These are phyloP conservation scores for Annona cherimola DNA, from an alignment of 164 flowering plant genomes.

Conservation along the genomic window DNA sequence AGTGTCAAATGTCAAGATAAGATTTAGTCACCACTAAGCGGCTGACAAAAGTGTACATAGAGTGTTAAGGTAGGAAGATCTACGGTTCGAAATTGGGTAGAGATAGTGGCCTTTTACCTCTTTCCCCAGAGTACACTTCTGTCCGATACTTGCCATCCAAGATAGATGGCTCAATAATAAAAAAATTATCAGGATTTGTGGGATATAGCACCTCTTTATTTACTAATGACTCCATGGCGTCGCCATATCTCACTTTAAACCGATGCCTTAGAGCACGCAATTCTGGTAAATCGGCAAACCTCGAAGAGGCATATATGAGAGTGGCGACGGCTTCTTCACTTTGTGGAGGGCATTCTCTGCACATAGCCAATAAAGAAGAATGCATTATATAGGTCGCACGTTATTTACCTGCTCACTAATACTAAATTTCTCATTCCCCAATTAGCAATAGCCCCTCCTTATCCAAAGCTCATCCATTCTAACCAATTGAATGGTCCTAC, in stretches of 20 bases:
- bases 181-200: too few species aligned
- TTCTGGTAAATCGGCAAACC: slow-evolving; percentile 90
- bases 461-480: not conserved
- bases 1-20: too few species aligned
- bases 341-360: slow-evolving; percentile 83
- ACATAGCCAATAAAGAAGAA: not conserved
- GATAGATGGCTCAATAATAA: too few species aligned
- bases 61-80: not conserved
- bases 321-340: slow-evolving; percentile 73
- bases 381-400: not conserved
- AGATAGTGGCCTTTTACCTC: not conserved
- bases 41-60: not conserved
- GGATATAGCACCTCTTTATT: slow-evolving; percentile 50
- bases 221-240: slow-evolving; percentile 42
- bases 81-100: too few species aligned
- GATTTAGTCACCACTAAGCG: too few species aligned
- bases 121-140: too few species aligned
- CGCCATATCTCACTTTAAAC: slow-evolving; percentile 72
- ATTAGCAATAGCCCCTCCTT: too few species aligned
- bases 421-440: too few species aligned
- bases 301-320: slow-evolving; percentile 85
- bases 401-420: too few species aligned
- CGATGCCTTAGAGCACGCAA: slow-evolving; percentile 69
- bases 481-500: not conserved
- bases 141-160: too few species aligned